These are phyloP conservation scores for Oleoguttula mirabilis DNA, from an alignment of 495 filamentous ascomycete genomes.

Conservation along the genomic window DNA sequence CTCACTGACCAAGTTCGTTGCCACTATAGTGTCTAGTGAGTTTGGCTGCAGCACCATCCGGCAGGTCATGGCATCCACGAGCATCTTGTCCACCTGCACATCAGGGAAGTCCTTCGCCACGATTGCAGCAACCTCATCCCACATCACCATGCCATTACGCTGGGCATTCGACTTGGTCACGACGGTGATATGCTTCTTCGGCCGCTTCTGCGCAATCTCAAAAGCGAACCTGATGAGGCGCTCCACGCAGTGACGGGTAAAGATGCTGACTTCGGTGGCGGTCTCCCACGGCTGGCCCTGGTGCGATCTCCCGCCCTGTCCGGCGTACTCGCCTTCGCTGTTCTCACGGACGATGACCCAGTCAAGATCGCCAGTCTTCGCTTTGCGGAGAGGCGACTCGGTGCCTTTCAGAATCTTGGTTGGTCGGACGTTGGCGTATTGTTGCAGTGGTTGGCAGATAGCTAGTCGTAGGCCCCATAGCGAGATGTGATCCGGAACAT, in stretches of 20 bases:
- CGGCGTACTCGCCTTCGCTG: constrained; percentile 33
- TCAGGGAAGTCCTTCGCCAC: constrained; percentile 29
- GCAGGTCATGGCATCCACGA: constrained; percentile 34
- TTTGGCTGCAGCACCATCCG: constrained; percentile 31
- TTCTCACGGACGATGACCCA: constrained; percentile 35
- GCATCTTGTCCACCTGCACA: constrained; percentile 30
- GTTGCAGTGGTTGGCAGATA: constrained; percentile 30
- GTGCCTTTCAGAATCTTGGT: constrained; percentile 30
- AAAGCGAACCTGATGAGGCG: constrained; percentile 32
- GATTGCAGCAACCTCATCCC: constrained; percentile 30
- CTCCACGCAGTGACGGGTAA: constrained; percentile 29
- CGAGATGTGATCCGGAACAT: constrained; percentile 32
- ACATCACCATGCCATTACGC: constrained; percentile 33
- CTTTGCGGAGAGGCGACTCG: constrained; percentile 23
- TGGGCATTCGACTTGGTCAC: constrained; percentile 34
- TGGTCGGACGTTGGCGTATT: constrained; percentile 33
- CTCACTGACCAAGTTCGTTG: constrained; percentile 26
- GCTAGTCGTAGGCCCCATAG: constrained; percentile 34
- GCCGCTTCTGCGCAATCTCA: constrained; percentile 26
- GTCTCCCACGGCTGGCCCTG: constrained; percentile 21
- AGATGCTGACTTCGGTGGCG: constrained; percentile 31
- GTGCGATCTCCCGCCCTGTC: constrained; percentile 29
- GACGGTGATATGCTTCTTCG: constrained; percentile 31
- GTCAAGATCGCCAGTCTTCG: constrained; percentile 24
- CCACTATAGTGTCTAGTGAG: constrained; percentile 31